phyloP scores from a whole-genome alignment of 768 basidiomycete species.

The Mycena alexandri region DNA sequence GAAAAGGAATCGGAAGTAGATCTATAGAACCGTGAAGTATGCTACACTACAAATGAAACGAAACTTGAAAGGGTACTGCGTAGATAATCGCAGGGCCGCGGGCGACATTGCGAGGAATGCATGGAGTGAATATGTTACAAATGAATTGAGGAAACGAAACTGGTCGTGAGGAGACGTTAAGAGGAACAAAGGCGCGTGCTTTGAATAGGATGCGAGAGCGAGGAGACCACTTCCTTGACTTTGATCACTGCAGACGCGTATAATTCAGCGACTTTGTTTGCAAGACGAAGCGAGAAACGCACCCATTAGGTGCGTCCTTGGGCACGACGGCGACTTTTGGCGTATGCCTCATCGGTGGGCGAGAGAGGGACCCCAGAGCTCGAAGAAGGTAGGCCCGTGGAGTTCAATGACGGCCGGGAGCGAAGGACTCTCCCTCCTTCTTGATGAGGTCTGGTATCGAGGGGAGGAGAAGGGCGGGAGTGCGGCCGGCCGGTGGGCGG shows the following conservation, averaged over 20 bases:
- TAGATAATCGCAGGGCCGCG: too few relatives aligned
- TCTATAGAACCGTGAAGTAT: too few relatives aligned
- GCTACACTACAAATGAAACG: too few relatives aligned
- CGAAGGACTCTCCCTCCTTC: constrained; percentile 15
- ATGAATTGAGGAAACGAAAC: too few relatives aligned
- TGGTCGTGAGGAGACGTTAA: too few relatives aligned
- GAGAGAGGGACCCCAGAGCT: not conserved
- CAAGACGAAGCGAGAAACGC: not conserved
- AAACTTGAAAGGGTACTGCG: too few relatives aligned
- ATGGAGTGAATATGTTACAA: too few relatives aligned
- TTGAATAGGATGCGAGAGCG: not conserved
- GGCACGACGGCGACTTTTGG: constrained; percentile 23
- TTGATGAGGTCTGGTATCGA: constrained; percentile 3
- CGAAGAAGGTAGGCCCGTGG: not conserved
- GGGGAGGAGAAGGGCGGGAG: constrained; percentile 16
- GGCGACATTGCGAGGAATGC: too few relatives aligned
- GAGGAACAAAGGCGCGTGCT: too few relatives aligned
- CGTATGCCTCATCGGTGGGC: constrained; percentile 28
- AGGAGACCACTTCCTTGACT: not conserved
- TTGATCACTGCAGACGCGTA: not conserved
- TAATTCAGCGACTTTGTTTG: not conserved
- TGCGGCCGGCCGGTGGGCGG: not conserved
- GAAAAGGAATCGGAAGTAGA: too few relatives aligned
- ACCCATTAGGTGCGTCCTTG: constrained; percentile 1
- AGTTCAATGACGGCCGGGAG: constrained; percentile 7